These are phyloP conservation scores for Polyplosphaeria fusca DNA, from an alignment of 495 filamentous ascomycete species.

Conservation along the genomic window DNA sequence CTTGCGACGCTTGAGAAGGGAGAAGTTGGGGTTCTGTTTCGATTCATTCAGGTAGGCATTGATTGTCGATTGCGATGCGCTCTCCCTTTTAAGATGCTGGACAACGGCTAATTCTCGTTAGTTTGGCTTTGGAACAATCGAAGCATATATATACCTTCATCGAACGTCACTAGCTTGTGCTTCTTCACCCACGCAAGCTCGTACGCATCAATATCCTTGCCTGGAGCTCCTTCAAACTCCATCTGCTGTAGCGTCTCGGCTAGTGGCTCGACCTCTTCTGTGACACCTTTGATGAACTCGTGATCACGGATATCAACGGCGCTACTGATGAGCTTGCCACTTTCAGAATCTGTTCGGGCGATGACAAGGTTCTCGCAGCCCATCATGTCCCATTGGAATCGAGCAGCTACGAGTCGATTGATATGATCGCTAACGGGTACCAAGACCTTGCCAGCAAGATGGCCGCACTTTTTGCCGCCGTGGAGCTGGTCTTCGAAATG, in stretches of 20 bases:
- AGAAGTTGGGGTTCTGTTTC: conserved; percentile 62
- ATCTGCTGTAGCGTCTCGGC: conserved; percentile 88
- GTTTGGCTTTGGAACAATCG: too few species aligned
- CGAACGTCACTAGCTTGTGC: conserved; percentile 83
- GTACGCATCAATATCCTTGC: conserved; percentile 75
- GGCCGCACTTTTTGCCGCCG: conserved; percentile 97
- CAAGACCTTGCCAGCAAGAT: conserved; percentile 93
- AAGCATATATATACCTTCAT: too few species aligned
- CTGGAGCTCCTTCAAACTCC: conserved; percentile 73
- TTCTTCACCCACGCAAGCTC: conserved; percentile 88
- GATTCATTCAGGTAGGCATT: conserved; percentile 62
- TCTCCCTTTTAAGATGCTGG: conserved; percentile 63
- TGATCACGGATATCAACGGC: conserved; percentile 92
- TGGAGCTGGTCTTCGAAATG: conserved; percentile 98
- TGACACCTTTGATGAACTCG: conserved; percentile 88
- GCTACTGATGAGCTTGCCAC: conserved; percentile 82
- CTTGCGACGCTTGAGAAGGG: conserved; percentile 69
- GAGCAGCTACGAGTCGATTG: conserved; percentile 83
- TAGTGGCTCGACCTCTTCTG: conserved; percentile 68
- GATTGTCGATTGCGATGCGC: conserved; percentile 58
- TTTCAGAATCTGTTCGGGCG: conserved; percentile 92
- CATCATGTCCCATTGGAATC: conserved; percentile 99
- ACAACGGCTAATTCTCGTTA: too few species aligned
- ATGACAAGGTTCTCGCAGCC: conserved; percentile 90
- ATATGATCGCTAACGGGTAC: conserved; percentile 95